Conservation (phyloP, 768 basidiomycete species). For the Peribolospora baueri region DNA sequence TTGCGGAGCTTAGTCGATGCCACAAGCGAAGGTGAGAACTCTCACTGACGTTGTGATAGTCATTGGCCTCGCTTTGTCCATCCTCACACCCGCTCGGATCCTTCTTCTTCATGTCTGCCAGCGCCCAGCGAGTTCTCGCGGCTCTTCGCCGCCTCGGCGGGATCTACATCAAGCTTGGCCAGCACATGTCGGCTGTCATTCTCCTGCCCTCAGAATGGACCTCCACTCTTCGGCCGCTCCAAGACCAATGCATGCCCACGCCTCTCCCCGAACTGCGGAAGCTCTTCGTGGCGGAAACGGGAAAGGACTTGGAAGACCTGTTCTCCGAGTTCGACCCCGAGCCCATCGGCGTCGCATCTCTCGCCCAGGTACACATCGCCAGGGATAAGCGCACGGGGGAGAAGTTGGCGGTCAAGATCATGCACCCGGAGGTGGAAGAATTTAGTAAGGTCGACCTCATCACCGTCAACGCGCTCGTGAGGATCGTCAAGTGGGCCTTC, state of each 20-base stretch:
- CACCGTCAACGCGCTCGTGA: conserved; percentile 21
- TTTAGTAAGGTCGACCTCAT: conserved; percentile 56
- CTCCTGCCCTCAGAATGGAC: conserved; percentile 44
- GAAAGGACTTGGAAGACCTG: conserved; percentile 39
- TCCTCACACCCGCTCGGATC: no score
- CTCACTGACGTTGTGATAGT: no score
- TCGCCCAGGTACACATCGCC: conserved; percentile 86
- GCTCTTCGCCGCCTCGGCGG: background rate
- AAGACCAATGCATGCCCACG: conserved; percentile 85
- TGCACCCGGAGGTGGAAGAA: conserved; percentile 78
- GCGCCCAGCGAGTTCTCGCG: no score
- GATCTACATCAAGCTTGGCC: conserved; percentile 29
- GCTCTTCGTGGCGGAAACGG: conserved; percentile 60
- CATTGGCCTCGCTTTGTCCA: no score
- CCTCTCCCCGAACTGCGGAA: conserved; percentile 48
- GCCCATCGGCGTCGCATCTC: conserved; percentile 83
- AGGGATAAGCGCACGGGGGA: conserved; percentile 43
- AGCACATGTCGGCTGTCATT: conserved; percentile 46
- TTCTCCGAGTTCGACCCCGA: conserved; percentile 65
- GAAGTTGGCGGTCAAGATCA: conserved; percentile 58
- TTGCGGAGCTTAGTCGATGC: no score
- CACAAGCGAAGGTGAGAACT: no score
- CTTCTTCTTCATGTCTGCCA: no score
- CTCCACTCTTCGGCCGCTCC: conserved; percentile 30
- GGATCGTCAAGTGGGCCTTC: conserved; percentile 76